Conservation (phyloP, 2,329 filamentous ascomycete species). For the Fusarium ambrosium region DNA sequence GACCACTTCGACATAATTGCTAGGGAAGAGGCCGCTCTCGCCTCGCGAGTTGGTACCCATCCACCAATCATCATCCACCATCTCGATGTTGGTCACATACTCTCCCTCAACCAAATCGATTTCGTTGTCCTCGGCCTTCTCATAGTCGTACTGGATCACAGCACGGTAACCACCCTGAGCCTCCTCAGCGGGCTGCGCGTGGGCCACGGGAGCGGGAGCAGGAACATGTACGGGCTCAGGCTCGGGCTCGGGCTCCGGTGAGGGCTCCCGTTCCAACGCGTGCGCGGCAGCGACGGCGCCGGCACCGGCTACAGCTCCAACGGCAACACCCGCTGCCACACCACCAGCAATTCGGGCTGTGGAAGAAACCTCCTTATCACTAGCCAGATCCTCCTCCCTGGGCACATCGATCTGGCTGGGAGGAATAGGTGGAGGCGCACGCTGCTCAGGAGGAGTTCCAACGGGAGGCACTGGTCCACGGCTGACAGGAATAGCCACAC, state of each 20-base stretch:
- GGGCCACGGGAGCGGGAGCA: conserved; percentile 19
- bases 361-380: conserved; percentile 74
- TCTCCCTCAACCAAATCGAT: conserved; percentile 92
- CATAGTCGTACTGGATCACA: conserved; percentile 92
- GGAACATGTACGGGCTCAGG: conserved; percentile 20
- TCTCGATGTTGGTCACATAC: conserved; percentile 90
- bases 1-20: conserved; percentile 94
- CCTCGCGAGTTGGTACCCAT: conserved; percentile 90
- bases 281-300: conserved; percentile 39
- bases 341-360: conserved; percentile 70
- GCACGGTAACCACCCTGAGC: conserved; percentile 76
- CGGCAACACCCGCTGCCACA: conserved; percentile 59
- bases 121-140: conserved; percentile 98
- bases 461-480: conserved; percentile 69
- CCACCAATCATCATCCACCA: conserved; percentile 99
- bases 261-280: conserved; percentile 46
- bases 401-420: conserved; percentile 74
- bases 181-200: conserved; percentile 35
- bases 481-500: conserved; percentile 86
- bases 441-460: conserved; percentile 65
- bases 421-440: conserved; percentile 71
- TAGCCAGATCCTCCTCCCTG: conserved; percentile 73
- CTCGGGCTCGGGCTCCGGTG: conserved; percentile 23
- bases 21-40: conserved; percentile 92
- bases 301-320: conserved; percentile 36